These are phyloP conservation scores for Aspergillus wentii DNA, from an alignment of 495 filamentous ascomycete genomes.

Conservation along the genomic window DNA sequence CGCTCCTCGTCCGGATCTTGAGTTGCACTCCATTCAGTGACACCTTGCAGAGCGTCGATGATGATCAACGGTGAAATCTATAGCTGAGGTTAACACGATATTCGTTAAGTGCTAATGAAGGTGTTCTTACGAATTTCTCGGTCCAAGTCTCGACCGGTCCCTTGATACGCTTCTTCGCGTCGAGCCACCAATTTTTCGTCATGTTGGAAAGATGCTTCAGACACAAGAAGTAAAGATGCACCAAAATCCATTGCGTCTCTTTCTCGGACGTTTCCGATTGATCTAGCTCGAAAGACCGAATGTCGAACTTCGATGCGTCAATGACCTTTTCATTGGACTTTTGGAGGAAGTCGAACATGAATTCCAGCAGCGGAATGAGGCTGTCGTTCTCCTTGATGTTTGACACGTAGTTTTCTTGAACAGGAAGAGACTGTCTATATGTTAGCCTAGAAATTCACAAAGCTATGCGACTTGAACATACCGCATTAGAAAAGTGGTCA, in stretches of 20 bases:
- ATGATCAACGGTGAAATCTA: conserved; percentile 81
- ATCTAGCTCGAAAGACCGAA: conserved; percentile 62
- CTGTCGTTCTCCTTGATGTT: conserved; percentile 70
- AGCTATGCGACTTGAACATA: no score
- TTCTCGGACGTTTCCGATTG: conserved; percentile 55
- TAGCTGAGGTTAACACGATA: neutral
- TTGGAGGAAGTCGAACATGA: conserved; percentile 78
- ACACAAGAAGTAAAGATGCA: conserved; percentile 80
- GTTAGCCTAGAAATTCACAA: conserved; percentile 15
- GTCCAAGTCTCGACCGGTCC: conserved; percentile 76
- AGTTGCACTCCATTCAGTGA: conserved; percentile 63
- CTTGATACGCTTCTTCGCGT: conserved; percentile 67
- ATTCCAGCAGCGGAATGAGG: conserved; percentile 63
- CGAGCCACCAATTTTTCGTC: conserved; percentile 83
- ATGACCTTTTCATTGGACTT: conserved; percentile 62
- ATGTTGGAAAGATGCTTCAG: conserved; percentile 71
- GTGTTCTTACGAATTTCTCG: conserved; percentile 58
- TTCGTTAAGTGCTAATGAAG: no score
- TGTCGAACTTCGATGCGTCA: conserved; percentile 61
- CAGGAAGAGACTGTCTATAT: conserved; percentile 58
- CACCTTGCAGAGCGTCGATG: conserved; percentile 61
- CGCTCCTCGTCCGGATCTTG: conserved; percentile 58
- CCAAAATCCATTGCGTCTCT: conserved; percentile 74
- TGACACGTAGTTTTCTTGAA: conserved; percentile 72
- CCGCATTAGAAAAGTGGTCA: conserved; percentile 73